Base-by-base conservation (phyloP, 1,139 yeast genomes). In the Saccharomycopsis hybrid region DNA sequence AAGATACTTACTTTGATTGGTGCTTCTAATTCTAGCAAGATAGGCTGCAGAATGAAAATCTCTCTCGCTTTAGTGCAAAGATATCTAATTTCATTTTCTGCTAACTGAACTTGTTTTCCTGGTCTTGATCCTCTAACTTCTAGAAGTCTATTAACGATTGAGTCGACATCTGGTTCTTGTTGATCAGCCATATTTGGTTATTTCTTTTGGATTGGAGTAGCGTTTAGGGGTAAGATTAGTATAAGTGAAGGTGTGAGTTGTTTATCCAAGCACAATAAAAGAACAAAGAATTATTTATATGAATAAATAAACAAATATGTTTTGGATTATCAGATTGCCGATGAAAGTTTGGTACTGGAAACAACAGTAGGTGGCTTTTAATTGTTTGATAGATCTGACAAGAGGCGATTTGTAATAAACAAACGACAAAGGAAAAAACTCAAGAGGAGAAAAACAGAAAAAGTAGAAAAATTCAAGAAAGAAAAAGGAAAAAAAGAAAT, bases 81-180 rank as follows among this genome's bases (percentile, higher is more conserved):
- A 70, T 80, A 92, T 62, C 96, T 84, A 67, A 92, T 92, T 72
- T 92, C 98, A 66, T 81, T 88, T 69, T 92, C 98, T 60, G 85
- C 86, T 56, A 92, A 77, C 56, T 89, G 88, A 47, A 92, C 98
- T 67, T 89, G 97, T 68, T 88, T 90, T 45, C 98, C 98, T 28
- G 98, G 98, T 68, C 97, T 83, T 56, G 96, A 87, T 57, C 98
- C 98, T 70, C 98, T 82, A 50, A 92, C 98, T 69, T 92, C 98
- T 61, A 92, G 76, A 64, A 92, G 79, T 76, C 97, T 82, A 72
- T 92, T 97, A 68, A 92, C 94, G 64, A 92, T 90, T 62, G 96
- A 88, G 69, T 92, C 98, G 65, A 92, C 86, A 67, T 92, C 97
- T 52, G 95, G 96, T 69, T 90, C 95, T 66, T 79, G 89, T 65